Base-by-base conservation (phyloP, 2,329 filamentous ascomycete species). In the Neopestalotiopsis sp. region DNA sequence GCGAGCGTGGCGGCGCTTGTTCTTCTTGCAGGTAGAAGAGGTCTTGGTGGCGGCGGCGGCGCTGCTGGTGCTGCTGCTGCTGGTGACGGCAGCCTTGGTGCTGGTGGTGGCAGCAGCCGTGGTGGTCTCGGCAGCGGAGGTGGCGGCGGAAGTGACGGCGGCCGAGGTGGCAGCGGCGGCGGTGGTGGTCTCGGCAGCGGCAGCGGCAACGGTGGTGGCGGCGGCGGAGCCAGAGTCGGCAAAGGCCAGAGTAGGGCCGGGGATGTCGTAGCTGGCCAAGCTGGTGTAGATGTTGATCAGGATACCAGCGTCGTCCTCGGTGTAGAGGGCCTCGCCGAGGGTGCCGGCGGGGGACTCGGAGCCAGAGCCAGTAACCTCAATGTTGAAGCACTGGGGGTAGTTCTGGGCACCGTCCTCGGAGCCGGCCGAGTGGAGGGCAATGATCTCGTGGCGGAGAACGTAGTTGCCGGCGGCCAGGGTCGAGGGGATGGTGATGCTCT, bases 341-440 rank as follows among this genome's bases (percentile, higher is more conserved):
- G 82, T 83, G 68, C 88, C 88, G 24, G 75, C 73, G 40, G 82
- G 81, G 68, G 79, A 79, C 65, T 81, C 82, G 68, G 84, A 83
- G 59, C 86, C 85, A 49, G 78, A 78, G 62, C 87, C 86, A 56
- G 83, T 84, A 70, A 90, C 79, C 72, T 86, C 80, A 70, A 90
- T 76, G 81, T 90, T 89, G 77, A 88, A 80, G 76, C 88, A 85
- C 72, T 85, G 83, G 45, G 84, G 84, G 75, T 85, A 86, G 67
- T 82, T 81, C 77, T 85, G 84, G 59, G 84, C 81, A 30, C 82
- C 80, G 70, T 82, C 76, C 52, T 72, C 70, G 34, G 76, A 75
- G 4, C 68, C 74, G 30, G 80, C 83, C 20, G 76, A 78, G 77
- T 86, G 84, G 24, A 86, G 81, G 60, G 81, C 84, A 66, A 85